Percentiles rank a stretch among this genome's conserved stretches.
These are phyloP conservation scores for Dicorynia guianensis DNA, from an alignment of 306 rosid genomes.

Conservation along the genomic window DNA sequence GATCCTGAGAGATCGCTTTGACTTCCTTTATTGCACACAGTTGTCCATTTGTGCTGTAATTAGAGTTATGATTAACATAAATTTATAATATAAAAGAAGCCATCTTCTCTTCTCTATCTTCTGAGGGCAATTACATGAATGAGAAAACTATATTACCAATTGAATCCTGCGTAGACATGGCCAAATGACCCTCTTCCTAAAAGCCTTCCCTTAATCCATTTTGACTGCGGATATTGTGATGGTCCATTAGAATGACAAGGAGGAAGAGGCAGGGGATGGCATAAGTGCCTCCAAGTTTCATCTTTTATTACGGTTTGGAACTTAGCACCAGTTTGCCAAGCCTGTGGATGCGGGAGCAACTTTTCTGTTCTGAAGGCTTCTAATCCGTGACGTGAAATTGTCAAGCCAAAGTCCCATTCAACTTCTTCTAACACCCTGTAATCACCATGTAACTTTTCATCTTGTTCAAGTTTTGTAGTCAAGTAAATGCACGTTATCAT, in stretches of 20 bases:
- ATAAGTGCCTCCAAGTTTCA: conserved; percentile 16
- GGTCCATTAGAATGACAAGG: background rate
- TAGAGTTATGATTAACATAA: background rate
- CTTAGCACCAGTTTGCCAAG: background rate
- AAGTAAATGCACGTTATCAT: background rate
- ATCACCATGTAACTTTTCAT: background rate
- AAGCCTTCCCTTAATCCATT: conserved; percentile 26
- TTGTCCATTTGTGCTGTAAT: background rate
- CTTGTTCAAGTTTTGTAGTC: background rate
- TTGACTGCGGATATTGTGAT: background rate
- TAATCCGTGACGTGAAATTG: background rate
- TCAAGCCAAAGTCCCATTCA: conserved; percentile 9
- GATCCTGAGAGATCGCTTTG: background rate
- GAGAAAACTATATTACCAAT: background rate
- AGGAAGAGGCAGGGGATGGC: conserved; percentile 23
- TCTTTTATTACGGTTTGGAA: background rate
- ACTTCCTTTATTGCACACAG: conserved; percentile 16
- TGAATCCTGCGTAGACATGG: conserved; percentile 9
- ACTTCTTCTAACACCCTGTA: background rate
- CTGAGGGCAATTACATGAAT: background rate
- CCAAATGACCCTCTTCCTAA: conserved; percentile 14
- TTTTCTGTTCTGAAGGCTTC: background rate
- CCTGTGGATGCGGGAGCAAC: background rate
- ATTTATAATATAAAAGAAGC: background rate
- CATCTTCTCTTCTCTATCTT: background rate